Evolutionary conservation across 805 yeast genomes (phyloP).

Genomic region (Yamadazyma tumulicola): DNA sequence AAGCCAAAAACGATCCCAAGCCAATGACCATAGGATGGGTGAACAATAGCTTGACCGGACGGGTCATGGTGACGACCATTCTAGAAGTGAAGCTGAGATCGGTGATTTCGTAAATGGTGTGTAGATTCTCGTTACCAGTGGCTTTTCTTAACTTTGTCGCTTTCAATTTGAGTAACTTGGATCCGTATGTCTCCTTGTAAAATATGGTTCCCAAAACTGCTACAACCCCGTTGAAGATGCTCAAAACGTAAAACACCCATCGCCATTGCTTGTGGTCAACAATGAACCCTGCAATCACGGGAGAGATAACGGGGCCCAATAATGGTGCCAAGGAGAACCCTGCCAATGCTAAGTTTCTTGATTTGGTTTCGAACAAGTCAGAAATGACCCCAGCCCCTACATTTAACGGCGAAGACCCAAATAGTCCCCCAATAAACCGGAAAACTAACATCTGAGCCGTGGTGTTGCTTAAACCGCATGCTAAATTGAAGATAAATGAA

Average conservation of each 20-base stretch:
- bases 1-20: slow-evolving; percentile 61
- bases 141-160: slow-evolving; percentile 46
- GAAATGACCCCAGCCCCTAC: slow-evolving; percentile 70
- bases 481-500: slow-evolving; percentile 49
- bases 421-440: slow-evolving; percentile 62
- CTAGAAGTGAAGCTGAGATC: slow-evolving; percentile 25
- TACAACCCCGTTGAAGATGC: slow-evolving; percentile 55
- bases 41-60: slow-evolving; percentile 52
- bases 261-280: slow-evolving; percentile 53
- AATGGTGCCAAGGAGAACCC: slow-evolving; percentile 56
- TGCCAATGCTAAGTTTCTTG: slow-evolving; percentile 55
- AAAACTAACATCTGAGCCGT: slow-evolving; percentile 59
- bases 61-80: slow-evolving; percentile 43
- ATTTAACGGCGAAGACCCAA: slow-evolving; percentile 64
- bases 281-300: slow-evolving; percentile 56
- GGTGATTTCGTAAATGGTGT: slow-evolving; percentile 61
- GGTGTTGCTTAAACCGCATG: slow-evolving; percentile 58
- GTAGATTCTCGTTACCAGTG: slow-evolving; percentile 55
- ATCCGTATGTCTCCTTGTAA: slow-evolving; percentile 59
- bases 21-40: slow-evolving; percentile 65
- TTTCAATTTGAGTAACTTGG: slow-evolving; percentile 45
- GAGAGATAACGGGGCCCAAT: slow-evolving; percentile 67
- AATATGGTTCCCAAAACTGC: slow-evolving; percentile 44
- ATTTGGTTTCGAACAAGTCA: slow-evolving; percentile 52
- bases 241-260: slow-evolving; percentile 63